phyloP scores from a whole-genome alignment of 139 green algal genomes.

The Chlorella sp. region DNA sequence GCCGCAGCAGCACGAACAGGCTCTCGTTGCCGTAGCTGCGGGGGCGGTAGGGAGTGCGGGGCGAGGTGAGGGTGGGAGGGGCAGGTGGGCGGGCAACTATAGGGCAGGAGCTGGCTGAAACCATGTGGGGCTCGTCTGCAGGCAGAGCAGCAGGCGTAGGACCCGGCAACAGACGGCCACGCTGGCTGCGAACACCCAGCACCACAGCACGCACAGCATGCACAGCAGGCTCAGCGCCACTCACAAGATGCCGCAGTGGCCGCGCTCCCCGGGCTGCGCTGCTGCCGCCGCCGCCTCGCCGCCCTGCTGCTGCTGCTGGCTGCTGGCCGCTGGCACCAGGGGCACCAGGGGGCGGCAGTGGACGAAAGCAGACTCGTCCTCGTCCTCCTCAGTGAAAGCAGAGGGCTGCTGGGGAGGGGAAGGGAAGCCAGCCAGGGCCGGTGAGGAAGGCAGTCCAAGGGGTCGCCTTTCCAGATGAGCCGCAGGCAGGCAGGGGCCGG shows the following conservation, averaged over 20 bases:
- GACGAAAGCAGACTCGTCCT: constrained; percentile 37
- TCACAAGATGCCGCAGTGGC: constrained; percentile 56
- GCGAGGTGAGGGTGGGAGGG: too few species aligned
- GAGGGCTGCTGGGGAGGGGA: constrained; percentile 16
- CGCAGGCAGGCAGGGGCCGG: not conserved
- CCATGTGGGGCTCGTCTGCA: too few species aligned
- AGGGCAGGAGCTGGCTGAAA: too few species aligned
- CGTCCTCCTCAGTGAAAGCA: constrained; percentile 37
- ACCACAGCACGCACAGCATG: constrained; percentile 18
- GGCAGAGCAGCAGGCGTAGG: too few species aligned
- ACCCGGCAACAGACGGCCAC: too few species aligned
- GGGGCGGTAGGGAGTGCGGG: too few species aligned
- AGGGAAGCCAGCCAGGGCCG: not conserved
- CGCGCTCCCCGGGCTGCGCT: not conserved
- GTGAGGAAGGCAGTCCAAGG: not conserved
- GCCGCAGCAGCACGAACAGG: constrained; percentile 93
- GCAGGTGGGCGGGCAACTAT: too few species aligned
- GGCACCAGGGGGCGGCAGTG: constrained; percentile 41
- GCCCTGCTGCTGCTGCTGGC: constrained; percentile 6
- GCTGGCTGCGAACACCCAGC: too few species aligned
- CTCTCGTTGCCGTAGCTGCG: constrained; percentile 86
- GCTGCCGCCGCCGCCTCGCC: not conserved
- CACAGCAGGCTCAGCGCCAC: too few species aligned
- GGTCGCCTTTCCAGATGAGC: not conserved
- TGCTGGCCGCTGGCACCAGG: constrained; percentile 9